Base-by-base conservation (phyloP, 2,329 filamentous ascomycete species). In the Scortechinia acanthostroma region DNA sequence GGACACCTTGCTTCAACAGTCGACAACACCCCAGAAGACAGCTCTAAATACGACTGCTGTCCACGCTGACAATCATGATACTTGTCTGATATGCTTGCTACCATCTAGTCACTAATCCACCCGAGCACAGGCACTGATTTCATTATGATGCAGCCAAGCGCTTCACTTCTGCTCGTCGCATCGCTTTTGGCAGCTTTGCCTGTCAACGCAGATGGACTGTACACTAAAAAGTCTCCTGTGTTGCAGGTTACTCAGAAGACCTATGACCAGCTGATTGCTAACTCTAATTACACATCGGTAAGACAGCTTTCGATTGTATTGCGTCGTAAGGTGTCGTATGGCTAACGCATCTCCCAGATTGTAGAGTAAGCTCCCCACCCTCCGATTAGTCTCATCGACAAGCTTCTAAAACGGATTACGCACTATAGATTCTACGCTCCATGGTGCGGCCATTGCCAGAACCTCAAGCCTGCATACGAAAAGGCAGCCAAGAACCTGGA, bases 361-460 rank as follows among this genome's bases (percentile, higher is more conserved):
- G 68, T 81, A 60, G 88, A 91, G 67, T 97, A 30, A 30, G 25
- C 25, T n/a, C 10, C 25, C 25, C 10, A 10, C n/a, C 25, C 25
- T 10, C n/a, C 25, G n/a, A 30, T 30, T n/a, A 10, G n/a, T n/a
- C 10, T 30, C 25, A 30, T 30, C 25, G 10, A 30, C 10, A n/a
- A n/a, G n/a, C n/a, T n/a, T 30, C 25, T 30, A 30, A 30, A 10
- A 30, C n/a, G n/a, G n/a, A n/a, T n/a, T n/a, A n/a, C n/a, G n/a
- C n/a, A n/a, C n/a, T n/a, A 30, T 10, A 30, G 25, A 30, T 97
- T 97, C 75, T 97, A 95, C 59, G 91, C 91, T 5, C 91, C 91
- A 20, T 97, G 91, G 91, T 97, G 93, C 58, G 93, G 91, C 35
- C 93, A 97, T 68, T 98, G 93, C 71, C 78, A 95, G 68, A 96